Percentiles rank a stretch among this genome's conserved stretches.
Conservation (phyloP, 1,284 basidiomycete genomes). For the Albatrellus sp. region DNA sequence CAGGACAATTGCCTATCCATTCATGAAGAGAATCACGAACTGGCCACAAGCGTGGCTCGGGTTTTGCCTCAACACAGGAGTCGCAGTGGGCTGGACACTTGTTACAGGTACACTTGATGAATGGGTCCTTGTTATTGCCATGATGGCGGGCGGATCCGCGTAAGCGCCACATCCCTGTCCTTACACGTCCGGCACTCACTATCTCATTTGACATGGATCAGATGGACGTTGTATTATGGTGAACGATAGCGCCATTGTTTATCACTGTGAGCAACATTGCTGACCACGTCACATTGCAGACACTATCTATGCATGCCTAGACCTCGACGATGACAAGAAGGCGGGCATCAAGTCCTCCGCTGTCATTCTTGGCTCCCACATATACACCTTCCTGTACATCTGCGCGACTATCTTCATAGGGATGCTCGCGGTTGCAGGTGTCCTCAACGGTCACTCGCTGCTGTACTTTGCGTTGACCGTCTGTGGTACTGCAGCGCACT, state of each 20-base stretch:
- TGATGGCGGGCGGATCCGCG: too few relatives aligned
- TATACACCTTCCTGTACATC: slow-evolving; percentile 28
- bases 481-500: slow-evolving; percentile 26
- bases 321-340: slow-evolving; percentile 38
- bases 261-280: slow-evolving; percentile 19
- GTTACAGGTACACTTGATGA: too few relatives aligned
- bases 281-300: slow-evolving; percentile 36
- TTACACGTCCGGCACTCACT: too few relatives aligned
- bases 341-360: slow-evolving; percentile 49
- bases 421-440: slow-evolving; percentile 23
- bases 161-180: too few relatives aligned
- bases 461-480: slow-evolving; percentile 31
- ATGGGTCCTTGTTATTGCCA: background rate
- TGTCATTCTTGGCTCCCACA: slow-evolving; percentile 32
- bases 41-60: slow-evolving; percentile 63
- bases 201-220: too few relatives aligned
- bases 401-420: slow-evolving; percentile 31
- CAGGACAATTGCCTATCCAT: slow-evolving; percentile 38
- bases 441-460: slow-evolving; percentile 21
- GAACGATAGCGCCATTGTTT: background rate
- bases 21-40: slow-evolving; percentile 53
- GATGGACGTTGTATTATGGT: too few relatives aligned
- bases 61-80: slow-evolving; percentile 13
- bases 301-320: slow-evolving; percentile 49
- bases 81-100: slow-evolving; percentile 11